Evolutionary conservation across 2,329 filamentous ascomycete genomes (phyloP), one percentile per base, ranked within the genome.

Genomic region (Clonostachys byssicola): DNA sequence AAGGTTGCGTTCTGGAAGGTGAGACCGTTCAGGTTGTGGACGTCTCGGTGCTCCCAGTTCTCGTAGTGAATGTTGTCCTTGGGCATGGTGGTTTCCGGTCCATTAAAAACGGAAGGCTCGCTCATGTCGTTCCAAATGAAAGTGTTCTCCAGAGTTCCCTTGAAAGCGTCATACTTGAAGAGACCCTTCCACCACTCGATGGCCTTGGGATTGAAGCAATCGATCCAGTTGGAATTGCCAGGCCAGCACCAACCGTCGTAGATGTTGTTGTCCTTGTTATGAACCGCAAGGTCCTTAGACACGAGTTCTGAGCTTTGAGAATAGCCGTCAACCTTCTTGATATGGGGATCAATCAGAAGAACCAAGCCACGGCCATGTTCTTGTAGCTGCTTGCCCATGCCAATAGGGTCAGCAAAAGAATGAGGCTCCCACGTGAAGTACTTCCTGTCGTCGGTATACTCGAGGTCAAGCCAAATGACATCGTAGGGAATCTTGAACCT

Each of bases 121-220:
- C 96, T 97, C 94, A 99, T 99, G 65, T 99, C 94, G 65, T 99
- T 99, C 94, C 94, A 99, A 58, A 99, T 83, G 67, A 90, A 96
- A 0, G 89, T 86, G 65, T 97, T 99, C 53, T 85, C 77, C 57
- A 86, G 78, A 2, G 90, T 90, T 43, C 91, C 92, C 66, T 89
- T 89, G 77, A 96, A 99, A 39, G 72, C 80, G 62, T 89, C 84
- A 55, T 95, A 97, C 59, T 88, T 86, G 78, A 95, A 97, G 12
- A 97, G 78, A 4, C 77, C 71, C 56, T 83, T 87, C 92, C 94
- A 99, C 94, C 94, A 99, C 51, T 88, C 82, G 46, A 88, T 81
- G 7, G 91, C 89, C 46, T 86, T 86, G n/a, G 92, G 92, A 62
- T 92, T 97, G 73, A 99, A 97, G 62, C 86, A 87, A 62, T 99